These are phyloP conservation scores for Tagetes patula DNA, from an alignment of 129 eudicot species.

Conservation along the genomic window DNA sequence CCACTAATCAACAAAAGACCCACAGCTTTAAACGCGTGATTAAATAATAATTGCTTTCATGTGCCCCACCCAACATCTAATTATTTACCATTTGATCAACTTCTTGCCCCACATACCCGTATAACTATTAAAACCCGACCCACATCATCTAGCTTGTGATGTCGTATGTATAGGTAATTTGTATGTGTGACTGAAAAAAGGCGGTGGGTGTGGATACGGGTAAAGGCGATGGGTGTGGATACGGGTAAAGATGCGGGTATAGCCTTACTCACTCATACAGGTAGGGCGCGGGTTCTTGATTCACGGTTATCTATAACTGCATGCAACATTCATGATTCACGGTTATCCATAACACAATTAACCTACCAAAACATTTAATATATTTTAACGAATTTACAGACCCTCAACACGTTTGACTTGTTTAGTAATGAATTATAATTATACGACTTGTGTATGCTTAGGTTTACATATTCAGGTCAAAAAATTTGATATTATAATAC, in stretches of 20 bases:
- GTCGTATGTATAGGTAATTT: too few relatives aligned
- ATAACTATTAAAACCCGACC: conserved; percentile 14
- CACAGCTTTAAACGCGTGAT: conserved; percentile 58
- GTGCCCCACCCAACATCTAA: conserved; percentile 30
- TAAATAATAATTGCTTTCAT: conserved; percentile 29
- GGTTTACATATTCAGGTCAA: too few relatives aligned
- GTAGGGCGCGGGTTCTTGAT: too few relatives aligned
- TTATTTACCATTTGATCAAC: conserved; percentile 27
- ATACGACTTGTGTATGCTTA: background rate
- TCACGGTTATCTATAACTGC: too few relatives aligned
- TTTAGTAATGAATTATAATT: background rate
- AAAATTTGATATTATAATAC: too few relatives aligned
- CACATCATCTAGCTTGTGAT: background rate
- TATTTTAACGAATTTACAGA: background rate
- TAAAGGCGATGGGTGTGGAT: too few relatives aligned
- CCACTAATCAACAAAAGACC: conserved; percentile 45
- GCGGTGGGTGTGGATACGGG: too few relatives aligned
- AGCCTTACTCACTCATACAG: too few relatives aligned
- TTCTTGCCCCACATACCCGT: conserved; percentile 19
- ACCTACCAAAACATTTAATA: background rate
- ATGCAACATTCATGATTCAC: too few relatives aligned
- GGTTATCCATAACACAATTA: too few relatives aligned
- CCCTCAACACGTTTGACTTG: background rate
- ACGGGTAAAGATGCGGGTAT: too few relatives aligned
- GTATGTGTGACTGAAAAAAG: too few relatives aligned